phyloP scores from a whole-genome alignment of 2,329 filamentous ascomycete genomes.

The Aureobasidium zeae region DNA sequence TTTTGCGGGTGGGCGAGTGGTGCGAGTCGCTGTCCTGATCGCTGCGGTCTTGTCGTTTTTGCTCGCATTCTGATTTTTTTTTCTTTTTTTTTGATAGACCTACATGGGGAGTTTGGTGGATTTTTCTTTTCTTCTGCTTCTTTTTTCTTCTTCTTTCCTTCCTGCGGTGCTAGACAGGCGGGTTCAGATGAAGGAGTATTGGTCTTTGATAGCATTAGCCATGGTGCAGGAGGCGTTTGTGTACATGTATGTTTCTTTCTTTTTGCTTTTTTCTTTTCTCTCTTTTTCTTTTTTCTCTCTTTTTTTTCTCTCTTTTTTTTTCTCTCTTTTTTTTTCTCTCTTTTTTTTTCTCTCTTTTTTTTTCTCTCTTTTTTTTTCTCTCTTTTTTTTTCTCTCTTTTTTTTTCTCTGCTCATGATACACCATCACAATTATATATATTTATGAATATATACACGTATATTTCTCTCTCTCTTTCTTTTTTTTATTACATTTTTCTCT shows the following conservation, averaged over 20 bases:
- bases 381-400: not conserved
- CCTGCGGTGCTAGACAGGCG: too few species aligned
- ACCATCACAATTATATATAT: too few species aligned
- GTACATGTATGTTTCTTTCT: not conserved
- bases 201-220: too few species aligned
- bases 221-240: too few species aligned
- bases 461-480: not conserved
- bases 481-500: too few species aligned
- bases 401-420: not conserved
- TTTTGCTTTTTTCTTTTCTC: not conserved
- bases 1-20: not conserved
- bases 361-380: not conserved
- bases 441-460: too few species aligned
- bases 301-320: not conserved
- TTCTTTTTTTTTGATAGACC: not conserved
- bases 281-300: not conserved
- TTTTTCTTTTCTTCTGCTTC: not conserved
- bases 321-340: not conserved
- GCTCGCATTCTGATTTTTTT: not conserved
- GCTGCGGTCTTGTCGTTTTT: slow-evolving; percentile 1
- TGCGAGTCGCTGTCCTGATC: not conserved
- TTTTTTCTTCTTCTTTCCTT: not conserved
- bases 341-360: not conserved
- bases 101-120: not conserved
- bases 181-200: too few species aligned